phyloP scores from a whole-genome alignment of 2,329 filamentous ascomycete genomes.

The Stromatinia cepivora region DNA sequence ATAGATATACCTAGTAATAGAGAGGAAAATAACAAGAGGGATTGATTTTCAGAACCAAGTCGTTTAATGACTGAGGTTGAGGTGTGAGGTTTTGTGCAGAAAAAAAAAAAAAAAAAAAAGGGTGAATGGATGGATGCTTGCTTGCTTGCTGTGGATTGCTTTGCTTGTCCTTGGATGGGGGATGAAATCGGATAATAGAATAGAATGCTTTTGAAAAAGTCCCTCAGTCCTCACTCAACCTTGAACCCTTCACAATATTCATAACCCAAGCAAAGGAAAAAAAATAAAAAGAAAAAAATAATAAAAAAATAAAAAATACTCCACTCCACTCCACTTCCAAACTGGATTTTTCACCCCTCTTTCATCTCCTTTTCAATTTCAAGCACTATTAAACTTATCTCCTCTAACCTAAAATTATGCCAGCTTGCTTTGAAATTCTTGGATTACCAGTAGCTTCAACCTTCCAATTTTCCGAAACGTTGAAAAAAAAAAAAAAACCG shows the following conservation, averaged over 20 bases:
- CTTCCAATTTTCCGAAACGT: neutral
- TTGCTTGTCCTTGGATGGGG: neutral
- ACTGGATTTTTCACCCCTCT: neutral
- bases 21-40: too few relatives aligned
- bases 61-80: neutral
- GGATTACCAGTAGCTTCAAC: neutral
- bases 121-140: neutral
- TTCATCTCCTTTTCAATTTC: slow-evolving; percentile 11
- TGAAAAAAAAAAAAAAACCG: neutral
- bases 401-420: neutral
- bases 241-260: slow-evolving; percentile 9
- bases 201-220: neutral
- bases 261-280: neutral
- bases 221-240: neutral
- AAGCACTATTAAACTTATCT: neutral
- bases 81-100: neutral
- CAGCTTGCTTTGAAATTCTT: slow-evolving; percentile 9
- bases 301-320: too few relatives aligned
- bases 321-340: slow-evolving; percentile 11
- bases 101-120: neutral
- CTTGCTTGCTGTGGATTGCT: neutral
- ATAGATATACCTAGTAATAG: neutral
- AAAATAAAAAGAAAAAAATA: neutral
- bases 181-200: neutral
- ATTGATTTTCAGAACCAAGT: slow-evolving; percentile 5